Evolutionary conservation across 1,284 basidiomycete species (phyloP).

Genomic region (Boletus sp.): DNA sequence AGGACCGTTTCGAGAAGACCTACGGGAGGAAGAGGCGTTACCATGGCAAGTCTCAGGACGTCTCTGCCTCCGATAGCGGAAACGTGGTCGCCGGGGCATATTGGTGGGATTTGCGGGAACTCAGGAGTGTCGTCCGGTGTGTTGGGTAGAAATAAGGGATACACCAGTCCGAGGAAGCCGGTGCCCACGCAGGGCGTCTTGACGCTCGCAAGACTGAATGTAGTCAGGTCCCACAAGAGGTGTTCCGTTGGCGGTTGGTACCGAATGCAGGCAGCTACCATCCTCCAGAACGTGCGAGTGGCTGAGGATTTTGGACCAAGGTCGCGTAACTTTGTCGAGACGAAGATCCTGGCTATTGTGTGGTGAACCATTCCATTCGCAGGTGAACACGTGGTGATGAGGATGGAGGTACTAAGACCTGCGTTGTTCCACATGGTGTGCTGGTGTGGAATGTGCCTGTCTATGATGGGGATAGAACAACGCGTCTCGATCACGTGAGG

Average conservation of each 20-base stretch:
- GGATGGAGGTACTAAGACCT: slow-evolving; percentile 28
- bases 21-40: slow-evolving; percentile 23
- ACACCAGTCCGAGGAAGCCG: slow-evolving; percentile 23
- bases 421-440: slow-evolving; percentile 27
- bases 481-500: slow-evolving; percentile 25
- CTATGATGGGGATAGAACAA: neutral
- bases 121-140: slow-evolving; percentile 23
- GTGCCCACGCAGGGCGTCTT: slow-evolving; percentile 20
- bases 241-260: slow-evolving; percentile 25
- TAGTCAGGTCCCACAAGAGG: slow-evolving; percentile 22
- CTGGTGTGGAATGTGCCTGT: neutral
- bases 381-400: slow-evolving; percentile 24
- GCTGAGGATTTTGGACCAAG: slow-evolving; percentile 25
- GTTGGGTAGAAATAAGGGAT: slow-evolving; percentile 1
- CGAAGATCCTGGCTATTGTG: slow-evolving; percentile 25
- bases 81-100: slow-evolving; percentile 13
- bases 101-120: slow-evolving; percentile 14
- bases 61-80: slow-evolving; percentile 4
- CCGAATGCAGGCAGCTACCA: slow-evolving; percentile 25
- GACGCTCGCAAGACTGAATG: slow-evolving; percentile 29
- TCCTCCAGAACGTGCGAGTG: slow-evolving; percentile 26
- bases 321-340: slow-evolving; percentile 27
- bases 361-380: slow-evolving; percentile 31
- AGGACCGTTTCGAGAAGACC: slow-evolving; percentile 22
- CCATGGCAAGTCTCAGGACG: slow-evolving; percentile 15